phyloP scores from a whole-genome alignment of 352 stramenopile genomes.

The Pythium volutum region DNA sequence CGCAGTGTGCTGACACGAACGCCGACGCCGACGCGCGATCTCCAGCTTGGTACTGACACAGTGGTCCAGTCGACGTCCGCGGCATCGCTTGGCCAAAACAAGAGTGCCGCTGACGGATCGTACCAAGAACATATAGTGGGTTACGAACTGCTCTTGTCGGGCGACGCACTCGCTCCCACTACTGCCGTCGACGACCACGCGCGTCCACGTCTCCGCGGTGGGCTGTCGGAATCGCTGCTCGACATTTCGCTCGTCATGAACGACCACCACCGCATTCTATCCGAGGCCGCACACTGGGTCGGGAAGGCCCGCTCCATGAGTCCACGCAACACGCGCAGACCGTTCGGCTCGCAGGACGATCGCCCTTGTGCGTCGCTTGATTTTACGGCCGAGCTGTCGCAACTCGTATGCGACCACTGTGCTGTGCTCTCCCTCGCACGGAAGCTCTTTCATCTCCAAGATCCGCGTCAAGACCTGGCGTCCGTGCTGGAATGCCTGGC shows the following conservation, averaged over 20 bases:
- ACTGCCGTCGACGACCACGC: background rate
- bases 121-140: constrained; percentile 16
- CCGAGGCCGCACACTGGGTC: constrained; percentile 46
- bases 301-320: constrained; percentile 28
- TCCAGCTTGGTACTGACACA: background rate
- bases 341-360: background rate
- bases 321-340: constrained; percentile 15
- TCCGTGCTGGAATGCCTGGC: constrained; percentile 55
- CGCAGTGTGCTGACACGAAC: constrained; percentile 28
- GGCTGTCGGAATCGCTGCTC: constrained; percentile 53
- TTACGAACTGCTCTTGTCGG: constrained; percentile 4
- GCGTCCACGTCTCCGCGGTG: background rate
- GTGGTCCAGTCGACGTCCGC: background rate
- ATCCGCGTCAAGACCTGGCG: constrained; percentile 45
- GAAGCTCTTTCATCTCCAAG: constrained; percentile 48
- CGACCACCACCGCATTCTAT: constrained; percentile 64
- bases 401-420: constrained; percentile 54
- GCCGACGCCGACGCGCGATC: constrained; percentile 22
- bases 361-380: constrained; percentile 19
- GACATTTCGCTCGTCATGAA: constrained; percentile 78
- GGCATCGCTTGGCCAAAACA: background rate
- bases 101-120: background rate
- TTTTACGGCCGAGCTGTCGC: constrained; percentile 45
- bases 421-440: constrained; percentile 43
- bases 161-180: constrained; percentile 12